Percentiles rank a stretch among this genome's conserved stretches.
phyloP scores from a whole-genome alignment of 2,329 filamentous ascomycete genomes.

The Annulohypoxylon truncatum region DNA sequence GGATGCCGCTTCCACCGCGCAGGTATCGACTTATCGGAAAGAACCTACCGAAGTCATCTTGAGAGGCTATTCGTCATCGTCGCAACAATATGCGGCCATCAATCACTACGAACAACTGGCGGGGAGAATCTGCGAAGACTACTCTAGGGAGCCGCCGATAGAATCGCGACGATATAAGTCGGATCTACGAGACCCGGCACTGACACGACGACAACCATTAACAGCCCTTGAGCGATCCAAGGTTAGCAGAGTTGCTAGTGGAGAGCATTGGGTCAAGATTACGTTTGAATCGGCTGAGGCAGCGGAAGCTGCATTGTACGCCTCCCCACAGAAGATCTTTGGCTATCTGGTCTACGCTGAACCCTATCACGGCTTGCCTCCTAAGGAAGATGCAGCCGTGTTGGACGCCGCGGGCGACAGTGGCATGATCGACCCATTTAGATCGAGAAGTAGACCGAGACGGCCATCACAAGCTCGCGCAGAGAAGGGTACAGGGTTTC shows the following conservation, averaged over 20 bases:
- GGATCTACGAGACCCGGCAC: constrained; percentile 77
- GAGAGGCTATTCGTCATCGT: constrained; percentile 76
- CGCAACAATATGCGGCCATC: constrained; percentile 86
- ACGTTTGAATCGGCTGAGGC: constrained; percentile 81
- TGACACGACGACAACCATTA: constrained; percentile 72
- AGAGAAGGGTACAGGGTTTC: constrained; percentile 43
- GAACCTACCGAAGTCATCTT: constrained; percentile 80
- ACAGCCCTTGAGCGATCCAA: constrained; percentile 79
- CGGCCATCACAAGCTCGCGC: constrained; percentile 43
- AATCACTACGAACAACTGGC: constrained; percentile 89
- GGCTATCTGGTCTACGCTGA: constrained; percentile 79
- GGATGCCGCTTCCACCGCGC: constrained; percentile 46
- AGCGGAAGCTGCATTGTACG: constrained; percentile 75
- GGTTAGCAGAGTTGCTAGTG: constrained; percentile 84
- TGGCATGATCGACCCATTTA: constrained; percentile 50
- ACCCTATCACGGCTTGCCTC: constrained; percentile 73
- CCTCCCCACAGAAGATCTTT: constrained; percentile 77
- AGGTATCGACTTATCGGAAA: constrained; percentile 48
- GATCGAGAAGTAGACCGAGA: constrained; percentile 33
- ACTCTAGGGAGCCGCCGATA: constrained; percentile 83
- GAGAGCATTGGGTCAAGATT: constrained; percentile 91
- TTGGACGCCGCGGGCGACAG: constrained; percentile 61
- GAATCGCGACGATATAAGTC: constrained; percentile 77
- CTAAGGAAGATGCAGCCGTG: constrained; percentile 72
- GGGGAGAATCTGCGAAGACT: constrained; percentile 91